Evolutionary conservation across 1,139 yeast genomes (phyloP).

Genomic region (Yueomyces sp.): DNA sequence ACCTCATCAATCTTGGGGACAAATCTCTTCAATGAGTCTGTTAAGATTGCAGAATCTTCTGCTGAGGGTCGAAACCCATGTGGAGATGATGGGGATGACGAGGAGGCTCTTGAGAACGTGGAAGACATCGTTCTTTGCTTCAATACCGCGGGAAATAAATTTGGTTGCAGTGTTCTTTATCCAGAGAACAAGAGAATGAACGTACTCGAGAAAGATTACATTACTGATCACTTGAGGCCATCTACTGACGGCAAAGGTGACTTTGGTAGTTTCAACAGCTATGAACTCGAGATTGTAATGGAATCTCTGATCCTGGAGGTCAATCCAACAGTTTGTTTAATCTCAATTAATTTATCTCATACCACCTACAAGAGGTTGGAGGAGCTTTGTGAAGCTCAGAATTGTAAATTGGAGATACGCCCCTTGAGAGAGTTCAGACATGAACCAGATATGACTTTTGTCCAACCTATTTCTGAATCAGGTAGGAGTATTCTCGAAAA

Average conservation of each 20-base stretch:
- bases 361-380: conserved; percentile 2
- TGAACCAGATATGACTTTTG: not conserved
- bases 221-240: not conserved
- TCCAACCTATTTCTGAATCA: not conserved
- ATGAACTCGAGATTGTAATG: not conserved
- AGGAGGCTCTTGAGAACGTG: conserved; percentile 1
- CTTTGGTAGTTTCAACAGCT: too few relatives aligned
- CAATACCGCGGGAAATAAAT: conserved; percentile 4
- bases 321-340: conserved; percentile 9
- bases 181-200: conserved; percentile 4
- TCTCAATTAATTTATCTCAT: conserved; percentile 10
- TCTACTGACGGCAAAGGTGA: too few relatives aligned
- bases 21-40: too few relatives aligned
- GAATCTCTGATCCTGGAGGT: conserved; percentile 7
- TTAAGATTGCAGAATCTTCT: too few relatives aligned
- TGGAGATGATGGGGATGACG: not conserved
- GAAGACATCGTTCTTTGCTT: conserved; percentile 7
- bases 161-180: conserved; percentile 10
- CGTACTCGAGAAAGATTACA: conserved; percentile 8
- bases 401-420: conserved; percentile 7
- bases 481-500: not conserved
- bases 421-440: conserved; percentile 5
- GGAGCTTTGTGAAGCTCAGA: conserved; percentile 2
- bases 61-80: too few relatives aligned
- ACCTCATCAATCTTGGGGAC: too few relatives aligned